These are phyloP conservation scores for Stephanocyclus meneghinianus DNA, from an alignment of 352 stramenopile species.

Conservation along the genomic window DNA sequence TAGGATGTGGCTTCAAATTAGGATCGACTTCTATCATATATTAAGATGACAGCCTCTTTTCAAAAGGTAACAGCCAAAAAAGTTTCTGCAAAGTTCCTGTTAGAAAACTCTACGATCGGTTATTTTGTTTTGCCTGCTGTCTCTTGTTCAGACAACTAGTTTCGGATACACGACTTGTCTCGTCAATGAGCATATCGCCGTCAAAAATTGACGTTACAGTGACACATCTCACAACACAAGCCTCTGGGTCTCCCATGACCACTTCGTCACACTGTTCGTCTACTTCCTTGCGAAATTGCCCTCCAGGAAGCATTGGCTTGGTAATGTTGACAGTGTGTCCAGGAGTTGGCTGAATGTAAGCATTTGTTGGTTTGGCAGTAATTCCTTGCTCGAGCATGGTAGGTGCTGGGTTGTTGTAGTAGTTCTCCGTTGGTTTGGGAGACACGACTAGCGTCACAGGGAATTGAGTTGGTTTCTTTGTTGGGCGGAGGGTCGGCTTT, in stretches of 20 bases:
- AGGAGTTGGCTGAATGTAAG: not conserved
- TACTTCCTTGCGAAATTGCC: slow-evolving; percentile 13
- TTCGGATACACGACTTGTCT: not conserved
- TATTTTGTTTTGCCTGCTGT: slow-evolving; percentile 12
- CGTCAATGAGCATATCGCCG: slow-evolving; percentile 9
- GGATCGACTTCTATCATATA: too few relatives aligned
- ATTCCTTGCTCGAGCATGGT: not conserved
- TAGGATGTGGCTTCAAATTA: too few relatives aligned
- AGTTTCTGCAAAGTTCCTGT: too few relatives aligned
- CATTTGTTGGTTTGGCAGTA: not conserved
- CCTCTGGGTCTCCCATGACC: not conserved
- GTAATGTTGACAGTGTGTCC: not conserved
- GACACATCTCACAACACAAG: slow-evolving; percentile 10
- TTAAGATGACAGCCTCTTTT: too few relatives aligned
- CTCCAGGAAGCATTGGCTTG: slow-evolving; percentile 1
- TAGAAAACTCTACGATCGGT: not conserved
- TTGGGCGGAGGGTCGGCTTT: not conserved
- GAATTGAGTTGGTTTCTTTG: slow-evolving; percentile 5
- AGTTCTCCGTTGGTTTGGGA: not conserved
- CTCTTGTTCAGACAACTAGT: slow-evolving; percentile 8
- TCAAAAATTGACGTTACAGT: slow-evolving; percentile 14
- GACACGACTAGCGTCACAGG: not conserved
- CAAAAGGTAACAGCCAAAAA: too few relatives aligned
- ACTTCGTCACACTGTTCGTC: slow-evolving; percentile 17
- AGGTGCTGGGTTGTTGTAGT: not conserved